phyloP scores from a whole-genome alignment of 768 basidiomycete genomes.

The Phaeolepiota aurea region DNA sequence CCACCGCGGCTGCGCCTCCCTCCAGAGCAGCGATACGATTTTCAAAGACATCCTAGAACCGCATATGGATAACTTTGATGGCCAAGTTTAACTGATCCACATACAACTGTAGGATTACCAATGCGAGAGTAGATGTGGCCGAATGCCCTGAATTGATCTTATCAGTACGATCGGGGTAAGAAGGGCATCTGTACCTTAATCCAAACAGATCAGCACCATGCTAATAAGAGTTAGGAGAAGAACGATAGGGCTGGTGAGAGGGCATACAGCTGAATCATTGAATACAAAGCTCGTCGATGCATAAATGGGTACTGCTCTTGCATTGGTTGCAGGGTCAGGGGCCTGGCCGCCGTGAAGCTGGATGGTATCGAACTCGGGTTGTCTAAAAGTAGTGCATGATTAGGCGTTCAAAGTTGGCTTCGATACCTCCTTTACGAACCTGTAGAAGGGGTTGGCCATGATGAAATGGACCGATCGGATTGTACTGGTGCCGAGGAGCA shows the following conservation, averaged over 20 bases:
- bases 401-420: background rate
- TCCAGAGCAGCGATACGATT: conserved; percentile 75
- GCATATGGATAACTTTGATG: background rate
- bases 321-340: conserved; percentile 56
- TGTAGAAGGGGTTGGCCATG: background rate
- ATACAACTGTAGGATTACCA: conserved; percentile 57
- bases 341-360: conserved; percentile 73
- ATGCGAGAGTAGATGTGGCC: conserved; percentile 66
- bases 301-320: conserved; percentile 75
- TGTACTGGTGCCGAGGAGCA: background rate
- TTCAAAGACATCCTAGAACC: conserved; percentile 64
- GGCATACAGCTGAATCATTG: conserved; percentile 54
- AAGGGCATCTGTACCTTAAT: conserved; percentile 28
- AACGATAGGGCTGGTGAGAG: background rate
- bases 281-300: conserved; percentile 67
- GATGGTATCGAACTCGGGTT: conserved; percentile 72
- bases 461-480: background rate
- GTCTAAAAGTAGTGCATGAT: conserved; percentile 19
- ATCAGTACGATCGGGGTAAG: background rate
- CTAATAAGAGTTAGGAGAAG: conserved; percentile 17
- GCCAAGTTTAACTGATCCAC: too few species aligned
- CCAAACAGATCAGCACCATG: conserved; percentile 71
- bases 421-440: background rate
- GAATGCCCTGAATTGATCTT: conserved; percentile 24
- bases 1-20: conserved; percentile 69